Evolutionary conservation across 805 yeast genomes (phyloP).

Genomic region (Metschnikowia orientalis): DNA sequence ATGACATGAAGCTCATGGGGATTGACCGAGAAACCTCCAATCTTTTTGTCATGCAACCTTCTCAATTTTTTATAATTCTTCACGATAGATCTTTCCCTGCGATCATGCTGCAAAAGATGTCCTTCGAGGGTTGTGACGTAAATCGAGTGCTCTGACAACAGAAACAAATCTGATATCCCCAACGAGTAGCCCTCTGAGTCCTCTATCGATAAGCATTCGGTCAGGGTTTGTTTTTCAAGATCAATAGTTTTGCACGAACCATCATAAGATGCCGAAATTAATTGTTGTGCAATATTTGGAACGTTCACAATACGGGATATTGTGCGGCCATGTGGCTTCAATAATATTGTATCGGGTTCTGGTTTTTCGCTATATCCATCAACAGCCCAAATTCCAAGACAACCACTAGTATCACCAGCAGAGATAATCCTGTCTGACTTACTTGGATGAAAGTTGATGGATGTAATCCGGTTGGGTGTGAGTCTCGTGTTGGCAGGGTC

Average conservation of each 20-base stretch:
- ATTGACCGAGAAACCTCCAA: constrained; percentile 82
- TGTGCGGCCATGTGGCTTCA: constrained; percentile 73
- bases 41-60: constrained; percentile 81
- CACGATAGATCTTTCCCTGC: constrained; percentile 44
- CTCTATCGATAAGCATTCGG: constrained; percentile 43
- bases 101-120: constrained; percentile 69
- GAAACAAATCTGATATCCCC: constrained; percentile 74
- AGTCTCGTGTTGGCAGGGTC: constrained; percentile 70
- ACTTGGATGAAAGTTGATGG: constrained; percentile 75
- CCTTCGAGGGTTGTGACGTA: constrained; percentile 80
- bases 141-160: constrained; percentile 48
- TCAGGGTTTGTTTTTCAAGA: constrained; percentile 52
- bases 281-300: constrained; percentile 44
- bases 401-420: constrained; percentile 90
- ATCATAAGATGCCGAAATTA: constrained; percentile 78
- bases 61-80: constrained; percentile 29
- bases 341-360: constrained; percentile 53
- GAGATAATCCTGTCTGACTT: constrained; percentile 55
- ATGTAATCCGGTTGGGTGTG: constrained; percentile 67
- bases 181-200: constrained; percentile 46
- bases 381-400: constrained; percentile 85
- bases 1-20: constrained; percentile 63
- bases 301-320: constrained; percentile 61
- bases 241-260: constrained; percentile 79
- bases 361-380: constrained; percentile 37